Percentiles rank a stretch among this genome's conserved stretches.
Conservation (phyloP, 371 early-diverging fungal species). For the Circinella minor region DNA sequence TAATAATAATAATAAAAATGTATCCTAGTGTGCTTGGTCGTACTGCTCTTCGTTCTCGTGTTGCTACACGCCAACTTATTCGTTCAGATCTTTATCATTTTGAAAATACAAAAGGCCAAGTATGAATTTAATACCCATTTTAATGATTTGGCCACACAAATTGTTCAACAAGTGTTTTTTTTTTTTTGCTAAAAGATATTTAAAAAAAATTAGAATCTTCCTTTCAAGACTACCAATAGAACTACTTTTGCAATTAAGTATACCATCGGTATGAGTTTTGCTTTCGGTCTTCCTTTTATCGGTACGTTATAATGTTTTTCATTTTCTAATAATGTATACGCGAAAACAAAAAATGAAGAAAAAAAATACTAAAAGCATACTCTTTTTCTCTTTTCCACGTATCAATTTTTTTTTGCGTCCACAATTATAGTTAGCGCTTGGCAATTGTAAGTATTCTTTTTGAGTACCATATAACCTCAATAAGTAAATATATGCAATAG, state of each 20-base stretch:
- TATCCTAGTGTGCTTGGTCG: conserved; percentile 52
- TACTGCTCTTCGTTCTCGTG: conserved; percentile 46
- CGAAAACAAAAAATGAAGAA: not conserved
- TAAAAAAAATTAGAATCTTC: conserved; percentile 51
- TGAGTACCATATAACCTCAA: not conserved
- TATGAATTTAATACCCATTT: conserved; percentile 13
- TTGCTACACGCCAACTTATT: conserved; percentile 44
- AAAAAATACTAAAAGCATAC: too few species aligned
- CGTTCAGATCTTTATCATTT: conserved; percentile 60
- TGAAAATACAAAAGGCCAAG: conserved; percentile 50
- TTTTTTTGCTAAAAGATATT: too few species aligned
- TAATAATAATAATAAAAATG: conserved; percentile 30
- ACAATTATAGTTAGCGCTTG: not conserved
- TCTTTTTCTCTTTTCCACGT: not conserved
- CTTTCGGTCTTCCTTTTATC: conserved; percentile 63
- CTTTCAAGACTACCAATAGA: conserved; percentile 68
- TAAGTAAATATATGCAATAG: too few species aligned
- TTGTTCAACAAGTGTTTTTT: not conserved
- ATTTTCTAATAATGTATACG: not conserved
- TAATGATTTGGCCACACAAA: too few species aligned
- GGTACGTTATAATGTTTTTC: conserved; percentile 31
- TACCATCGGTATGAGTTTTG: conserved; percentile 54
- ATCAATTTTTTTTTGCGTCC: not conserved
- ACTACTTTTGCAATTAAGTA: conserved; percentile 60
- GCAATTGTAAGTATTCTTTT: not conserved